Conservation (phyloP, 2,329 filamentous ascomycete species). For the Akanthomyces lecanii region DNA sequence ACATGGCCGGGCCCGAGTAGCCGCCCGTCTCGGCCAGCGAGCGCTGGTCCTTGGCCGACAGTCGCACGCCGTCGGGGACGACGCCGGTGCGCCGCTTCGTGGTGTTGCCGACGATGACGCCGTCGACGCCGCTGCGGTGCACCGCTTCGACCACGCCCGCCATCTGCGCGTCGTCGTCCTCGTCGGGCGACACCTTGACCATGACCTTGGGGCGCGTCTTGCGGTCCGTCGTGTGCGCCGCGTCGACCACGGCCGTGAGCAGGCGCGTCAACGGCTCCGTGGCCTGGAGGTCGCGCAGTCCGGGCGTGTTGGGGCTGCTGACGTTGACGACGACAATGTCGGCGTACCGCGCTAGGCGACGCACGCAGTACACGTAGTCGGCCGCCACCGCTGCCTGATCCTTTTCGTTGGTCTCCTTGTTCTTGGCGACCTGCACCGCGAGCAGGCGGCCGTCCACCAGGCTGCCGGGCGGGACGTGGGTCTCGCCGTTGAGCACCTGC, state of each 20-base stretch:
- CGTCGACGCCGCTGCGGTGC: constrained; percentile 79
- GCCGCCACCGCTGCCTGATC: constrained; percentile 78
- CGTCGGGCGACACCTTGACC: constrained; percentile 97
- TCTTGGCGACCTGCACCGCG: constrained; percentile 93
- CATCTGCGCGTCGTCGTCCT: constrained; percentile 80
- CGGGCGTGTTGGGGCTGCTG: constrained; percentile 92
- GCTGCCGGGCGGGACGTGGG: constrained; percentile 76
- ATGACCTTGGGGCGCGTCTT: constrained; percentile 70
- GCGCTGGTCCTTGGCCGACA: constrained; percentile 62
- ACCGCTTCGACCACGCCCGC: constrained; percentile 85
- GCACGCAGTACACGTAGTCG: constrained; percentile 86
- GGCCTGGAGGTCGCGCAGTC: constrained; percentile 80
- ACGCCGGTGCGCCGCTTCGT: constrained; percentile 76
- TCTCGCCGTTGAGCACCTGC: constrained; percentile 71
- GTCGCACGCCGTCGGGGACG: constrained; percentile 60
- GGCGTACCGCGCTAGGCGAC: constrained; percentile 77
- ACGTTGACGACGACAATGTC: constrained; percentile 98
- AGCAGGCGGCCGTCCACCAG: constrained; percentile 71
- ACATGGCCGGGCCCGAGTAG: constrained; percentile 87
- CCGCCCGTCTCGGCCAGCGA: constrained; percentile 76
- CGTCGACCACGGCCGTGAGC: constrained; percentile 74
- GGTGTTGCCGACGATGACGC: constrained; percentile 95
- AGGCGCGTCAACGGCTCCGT: constrained; percentile 78
- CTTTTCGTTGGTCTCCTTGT: constrained; percentile 81
- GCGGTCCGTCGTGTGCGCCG: constrained; percentile 65